Conservation (phyloP, 371 early-diverging fungal genomes). For the Mucor velutinosus region DNA sequence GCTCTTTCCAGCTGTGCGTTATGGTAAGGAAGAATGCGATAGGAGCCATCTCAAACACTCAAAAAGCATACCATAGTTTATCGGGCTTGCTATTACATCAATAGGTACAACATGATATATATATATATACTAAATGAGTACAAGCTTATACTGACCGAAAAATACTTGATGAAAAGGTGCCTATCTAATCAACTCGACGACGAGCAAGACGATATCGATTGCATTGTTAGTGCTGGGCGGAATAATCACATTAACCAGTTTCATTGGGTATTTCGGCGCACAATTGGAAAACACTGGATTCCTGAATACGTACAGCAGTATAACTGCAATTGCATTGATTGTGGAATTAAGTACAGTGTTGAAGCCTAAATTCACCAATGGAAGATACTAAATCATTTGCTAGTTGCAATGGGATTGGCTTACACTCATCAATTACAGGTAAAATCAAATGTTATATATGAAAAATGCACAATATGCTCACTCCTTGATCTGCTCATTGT, state of each 20-base stretch:
- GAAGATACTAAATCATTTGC: neutral
- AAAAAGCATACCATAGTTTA: slow-evolving; percentile 12
- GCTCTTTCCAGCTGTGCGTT: slow-evolving; percentile 26
- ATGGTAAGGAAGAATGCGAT: slow-evolving; percentile 26
- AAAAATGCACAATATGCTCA: neutral
- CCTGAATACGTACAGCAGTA: slow-evolving; percentile 35
- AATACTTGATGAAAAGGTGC: slow-evolving; percentile 25
- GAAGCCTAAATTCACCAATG: neutral
- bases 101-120: slow-evolving; percentile 24
- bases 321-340: slow-evolving; percentile 32
- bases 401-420: slow-evolving; percentile 11
- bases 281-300: slow-evolving; percentile 38
- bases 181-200: slow-evolving; percentile 35
- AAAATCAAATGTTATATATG: neutral
- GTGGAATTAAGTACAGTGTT: slow-evolving; percentile 27
- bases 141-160: neutral
- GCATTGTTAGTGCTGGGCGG: slow-evolving; percentile 26
- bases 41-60: neutral
- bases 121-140: neutral
- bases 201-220: slow-evolving; percentile 28
- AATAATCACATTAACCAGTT: slow-evolving; percentile 26
- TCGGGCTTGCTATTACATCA: slow-evolving; percentile 25
- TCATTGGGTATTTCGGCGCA: slow-evolving; percentile 42
- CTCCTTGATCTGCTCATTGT: neutral
- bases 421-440: slow-evolving; percentile 21